These are phyloP conservation scores for Begonia fuchsioides DNA, from an alignment of 306 rosid genomes.

Conservation along the genomic window DNA sequence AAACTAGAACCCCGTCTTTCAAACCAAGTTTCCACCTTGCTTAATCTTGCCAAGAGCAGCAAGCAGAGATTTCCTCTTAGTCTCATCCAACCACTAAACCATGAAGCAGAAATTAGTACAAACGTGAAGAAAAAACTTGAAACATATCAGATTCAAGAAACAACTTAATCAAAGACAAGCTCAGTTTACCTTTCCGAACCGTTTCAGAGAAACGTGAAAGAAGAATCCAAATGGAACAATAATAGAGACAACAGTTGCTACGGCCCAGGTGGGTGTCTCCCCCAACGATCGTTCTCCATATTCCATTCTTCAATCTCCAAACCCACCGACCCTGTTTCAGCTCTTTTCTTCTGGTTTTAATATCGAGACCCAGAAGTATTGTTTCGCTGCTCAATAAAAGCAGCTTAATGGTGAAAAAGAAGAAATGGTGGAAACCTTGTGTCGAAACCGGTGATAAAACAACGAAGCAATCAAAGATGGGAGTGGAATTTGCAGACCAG, in stretches of 20 bases:
- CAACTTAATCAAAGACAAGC: background rate
- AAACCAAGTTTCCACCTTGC: slow-evolving; percentile 36
- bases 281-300: slow-evolving; percentile 51
- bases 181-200: slow-evolving; percentile 31
- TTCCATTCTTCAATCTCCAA: slow-evolving; percentile 25
- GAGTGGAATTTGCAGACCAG: no score
- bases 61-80: slow-evolving; percentile 67
- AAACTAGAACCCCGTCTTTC: background rate
- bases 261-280: slow-evolving; percentile 79
- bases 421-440: slow-evolving; percentile 24
- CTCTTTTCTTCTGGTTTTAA: background rate
- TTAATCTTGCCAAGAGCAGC: slow-evolving; percentile 72
- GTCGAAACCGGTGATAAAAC: slow-evolving; percentile 3
- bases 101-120: background rate
- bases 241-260: slow-evolving; percentile 56
- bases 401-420: slow-evolving; percentile 12
- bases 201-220: slow-evolving; percentile 33
- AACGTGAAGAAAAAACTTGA: background rate
- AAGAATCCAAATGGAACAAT: slow-evolving; percentile 54
- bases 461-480: no score
- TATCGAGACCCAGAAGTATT: background rate
- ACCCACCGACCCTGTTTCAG: background rate
- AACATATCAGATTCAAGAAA: slow-evolving; percentile 2
- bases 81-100: slow-evolving; percentile 52
- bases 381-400: background rate